These are phyloP conservation scores for Oryza punctata DNA, from an alignment of 176 grass and related monocot genomes.

Conservation along the genomic window DNA sequence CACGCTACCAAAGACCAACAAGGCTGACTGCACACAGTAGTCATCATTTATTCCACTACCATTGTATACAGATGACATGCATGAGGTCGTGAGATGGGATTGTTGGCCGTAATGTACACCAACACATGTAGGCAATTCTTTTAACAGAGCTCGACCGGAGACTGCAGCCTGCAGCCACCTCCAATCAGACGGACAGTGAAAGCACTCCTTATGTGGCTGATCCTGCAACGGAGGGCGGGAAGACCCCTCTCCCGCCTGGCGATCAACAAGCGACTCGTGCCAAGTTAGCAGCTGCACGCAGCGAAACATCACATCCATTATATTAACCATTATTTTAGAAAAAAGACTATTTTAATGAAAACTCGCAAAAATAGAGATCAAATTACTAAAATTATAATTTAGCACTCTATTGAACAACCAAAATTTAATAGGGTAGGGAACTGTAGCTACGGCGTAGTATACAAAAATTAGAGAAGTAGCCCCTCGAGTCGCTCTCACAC, in stretches of 20 bases:
- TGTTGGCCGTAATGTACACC: neutral
- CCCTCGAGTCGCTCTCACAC: no score
- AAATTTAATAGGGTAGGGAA: no score
- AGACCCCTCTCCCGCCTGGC: conserved; percentile 11
- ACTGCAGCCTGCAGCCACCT: no score
- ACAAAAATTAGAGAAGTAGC: no score
- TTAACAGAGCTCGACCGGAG: neutral
- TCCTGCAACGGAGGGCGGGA: neutral
- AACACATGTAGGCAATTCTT: neutral
- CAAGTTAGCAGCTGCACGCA: conserved; percentile 43
- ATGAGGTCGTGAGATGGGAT: neutral
- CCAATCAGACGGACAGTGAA: no score
- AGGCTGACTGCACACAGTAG: neutral
- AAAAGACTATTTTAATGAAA: no score
- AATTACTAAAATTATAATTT: no score
- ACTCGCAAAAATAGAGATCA: no score
- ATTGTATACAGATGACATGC: neutral
- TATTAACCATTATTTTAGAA: no score
- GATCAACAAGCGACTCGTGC: conserved; percentile 25
- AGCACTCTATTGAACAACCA: no score
- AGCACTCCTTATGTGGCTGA: neutral
- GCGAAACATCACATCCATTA: neutral
- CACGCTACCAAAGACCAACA: neutral
- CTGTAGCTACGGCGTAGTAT: no score
- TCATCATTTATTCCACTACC: neutral